Percentiles rank a stretch among this genome's conserved stretches.
Evolutionary conservation across 2,329 filamentous ascomycete genomes (phyloP).

Genomic region (Chaetomium sp.): DNA sequence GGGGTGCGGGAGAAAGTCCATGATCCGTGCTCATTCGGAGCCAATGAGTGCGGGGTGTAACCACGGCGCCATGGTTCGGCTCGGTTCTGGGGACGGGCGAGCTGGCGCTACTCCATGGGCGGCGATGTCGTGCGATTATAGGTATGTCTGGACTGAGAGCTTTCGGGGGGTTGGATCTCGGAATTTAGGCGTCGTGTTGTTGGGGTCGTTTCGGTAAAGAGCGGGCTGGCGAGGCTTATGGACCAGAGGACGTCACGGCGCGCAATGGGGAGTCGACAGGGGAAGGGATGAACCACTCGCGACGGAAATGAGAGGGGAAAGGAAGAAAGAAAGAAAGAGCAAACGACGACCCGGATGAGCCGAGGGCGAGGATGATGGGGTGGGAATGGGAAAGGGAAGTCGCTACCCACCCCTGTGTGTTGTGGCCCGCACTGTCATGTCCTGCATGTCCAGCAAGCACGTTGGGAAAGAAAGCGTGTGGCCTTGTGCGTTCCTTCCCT

Average conservation of each 20-base stretch:
- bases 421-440: too few species aligned
- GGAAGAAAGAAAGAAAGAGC: too few species aligned
- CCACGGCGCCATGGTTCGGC: slow-evolving; percentile 16
- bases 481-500: neutral
- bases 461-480: neutral
- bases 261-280: too few species aligned
- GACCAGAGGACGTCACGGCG: too few species aligned
- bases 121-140: neutral
- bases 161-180: neutral
- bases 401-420: too few species aligned
- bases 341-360: too few species aligned
- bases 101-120: neutral
- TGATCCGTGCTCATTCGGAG: slow-evolving; percentile 12
- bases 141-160: neutral
- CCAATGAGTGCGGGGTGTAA: slow-evolving; percentile 15
- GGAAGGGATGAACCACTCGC: too few species aligned
- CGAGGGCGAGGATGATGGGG: too few species aligned
- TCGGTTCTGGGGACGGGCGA: neutral
- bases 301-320: too few species aligned
- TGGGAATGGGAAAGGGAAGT: too few species aligned
- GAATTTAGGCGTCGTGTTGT: neutral
- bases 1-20: slow-evolving; percentile 22
- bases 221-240: too few species aligned
- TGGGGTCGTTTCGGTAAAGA: too few species aligned
- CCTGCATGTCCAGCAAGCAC: neutral